These are phyloP conservation scores for Thymus quinquecostatus DNA, from an alignment of 257 asterid genomes.

Conservation along the genomic window DNA sequence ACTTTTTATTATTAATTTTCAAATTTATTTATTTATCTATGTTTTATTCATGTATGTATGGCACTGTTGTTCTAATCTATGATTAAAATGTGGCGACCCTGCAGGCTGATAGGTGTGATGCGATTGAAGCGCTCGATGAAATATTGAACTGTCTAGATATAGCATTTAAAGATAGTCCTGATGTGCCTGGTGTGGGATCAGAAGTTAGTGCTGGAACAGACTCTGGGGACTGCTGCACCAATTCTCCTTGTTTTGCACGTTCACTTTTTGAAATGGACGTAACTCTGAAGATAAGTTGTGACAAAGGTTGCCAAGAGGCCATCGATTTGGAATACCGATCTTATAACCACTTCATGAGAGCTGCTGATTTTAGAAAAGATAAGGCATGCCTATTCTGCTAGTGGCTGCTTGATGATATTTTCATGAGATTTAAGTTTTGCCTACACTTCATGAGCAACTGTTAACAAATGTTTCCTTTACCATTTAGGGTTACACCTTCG, in stretches of 20 bases:
- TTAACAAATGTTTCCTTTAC: conserved; percentile 28
- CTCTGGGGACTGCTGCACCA: conserved; percentile 71
- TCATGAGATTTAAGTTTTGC: conserved; percentile 20
- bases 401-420: background rate
- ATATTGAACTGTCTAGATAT: conserved; percentile 87
- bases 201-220: conserved; percentile 62
- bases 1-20: background rate
- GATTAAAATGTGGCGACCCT: conserved; percentile 27
- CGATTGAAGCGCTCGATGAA: conserved; percentile 92
- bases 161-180: conserved; percentile 60
- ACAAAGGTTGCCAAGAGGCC: conserved; percentile 84
- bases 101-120: conserved; percentile 99
- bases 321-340: conserved; percentile 87
- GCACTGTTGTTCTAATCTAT: conserved; percentile 3
- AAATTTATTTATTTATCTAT: background rate
- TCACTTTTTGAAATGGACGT: conserved; percentile 90
- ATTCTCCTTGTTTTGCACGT: conserved; percentile 79
- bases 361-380: conserved; percentile 93
- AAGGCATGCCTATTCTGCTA: conserved; percentile 51
- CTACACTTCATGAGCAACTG: conserved; percentile 17
- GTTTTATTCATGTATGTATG: conserved; percentile 8
- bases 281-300: conserved; percentile 87
- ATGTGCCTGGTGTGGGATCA: conserved; percentile 59
- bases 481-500: conserved; percentile 77
- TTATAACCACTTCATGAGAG: conserved; percentile 88